Evolutionary conservation across 1,284 basidiomycete genomes (phyloP), one percentile per base, ranked within the genome.

Genomic region (Polyporus tsugae): DNA sequence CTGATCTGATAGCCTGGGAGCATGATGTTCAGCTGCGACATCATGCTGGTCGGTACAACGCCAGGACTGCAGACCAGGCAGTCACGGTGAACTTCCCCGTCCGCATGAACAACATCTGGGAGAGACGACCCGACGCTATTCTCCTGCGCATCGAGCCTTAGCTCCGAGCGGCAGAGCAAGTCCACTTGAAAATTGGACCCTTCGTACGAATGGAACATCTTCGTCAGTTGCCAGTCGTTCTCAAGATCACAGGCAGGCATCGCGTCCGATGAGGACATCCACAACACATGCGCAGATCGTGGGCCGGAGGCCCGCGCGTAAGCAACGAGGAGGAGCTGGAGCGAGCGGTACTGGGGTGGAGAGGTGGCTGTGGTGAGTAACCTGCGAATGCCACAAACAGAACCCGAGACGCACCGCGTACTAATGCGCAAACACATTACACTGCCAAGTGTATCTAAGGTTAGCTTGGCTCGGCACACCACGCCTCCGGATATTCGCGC

Each of bases 351-450:
- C 91, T 93, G 72, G 7, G 73, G 1, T 49, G 42, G 19, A 17
- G 19, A 3, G 17, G 19, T 6, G 6, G 22, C 19, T 7, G 6
- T n/a, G 29, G 9, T 25, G 3, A 35, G 22, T 33, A 25, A 9
- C 1, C n/a, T 4, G n/a, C n/a, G 10, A 10, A 22, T 22, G n/a
- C 22, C 6, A 6, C 22, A 7, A 29, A 49, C 2, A 4, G 2
- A n/a, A 1, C 17, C 9, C 15, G 58, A 62, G 41, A 85, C 93
- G 70, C 74, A 96, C 95, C 74, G 97, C 80, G 44, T 88, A 84
- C 76, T 93, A 97, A 75, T 95, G 93, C 0, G 92, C 90, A 65
- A 97, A 93, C 29, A 95, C 84, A 74, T 97, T 96, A 65, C 90
- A 91, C 75, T 96, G 93, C 93, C 94, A 97, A 7, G 92, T 87